Conservation (phyloP, 2,329 filamentous ascomycete genomes). For the Alternaria triticina region DNA sequence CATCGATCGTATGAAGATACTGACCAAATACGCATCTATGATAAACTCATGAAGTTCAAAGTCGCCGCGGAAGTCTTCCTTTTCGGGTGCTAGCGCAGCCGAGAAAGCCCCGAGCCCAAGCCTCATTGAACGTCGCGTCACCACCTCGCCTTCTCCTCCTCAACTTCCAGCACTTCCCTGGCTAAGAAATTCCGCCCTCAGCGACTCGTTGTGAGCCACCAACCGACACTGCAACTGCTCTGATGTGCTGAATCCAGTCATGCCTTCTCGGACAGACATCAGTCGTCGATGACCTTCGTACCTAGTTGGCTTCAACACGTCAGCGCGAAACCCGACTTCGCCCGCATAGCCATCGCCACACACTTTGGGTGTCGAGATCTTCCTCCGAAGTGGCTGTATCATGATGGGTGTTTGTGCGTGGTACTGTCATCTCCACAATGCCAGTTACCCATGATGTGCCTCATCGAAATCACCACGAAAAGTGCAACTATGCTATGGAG, state of each 20-base stretch:
- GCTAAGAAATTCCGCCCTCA: not conserved
- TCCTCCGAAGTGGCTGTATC: not conserved
- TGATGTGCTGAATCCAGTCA: not conserved
- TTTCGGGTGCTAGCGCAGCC: not conserved
- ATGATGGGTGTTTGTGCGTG: not conserved
- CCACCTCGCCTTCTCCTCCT: not conserved
- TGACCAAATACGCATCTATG: too few species aligned
- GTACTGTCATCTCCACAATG: not conserved
- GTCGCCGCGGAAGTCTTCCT: not conserved
- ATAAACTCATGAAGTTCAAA: too few species aligned
- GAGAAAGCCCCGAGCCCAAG: not conserved
- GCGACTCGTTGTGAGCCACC: not conserved
- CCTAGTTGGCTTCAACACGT: not conserved
- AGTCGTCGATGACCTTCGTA: too few species aligned
- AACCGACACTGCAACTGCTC: rapidly evolving
- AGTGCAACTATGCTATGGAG: not conserved
- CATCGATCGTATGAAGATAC: too few species aligned
- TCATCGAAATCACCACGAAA: not conserved
- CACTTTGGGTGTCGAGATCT: too few species aligned
- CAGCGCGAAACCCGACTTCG: not conserved
- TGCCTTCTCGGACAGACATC: not conserved
- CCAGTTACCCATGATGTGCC: not conserved
- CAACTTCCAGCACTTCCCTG: not conserved
- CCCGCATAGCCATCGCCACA: not conserved
- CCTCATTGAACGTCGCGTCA: not conserved